A percentile compares a stretch with the other conserved stretches of the same genome.
phyloP scores from a whole-genome alignment of 352 stramenopile species.

The Pythium scleroteichum region DNA sequence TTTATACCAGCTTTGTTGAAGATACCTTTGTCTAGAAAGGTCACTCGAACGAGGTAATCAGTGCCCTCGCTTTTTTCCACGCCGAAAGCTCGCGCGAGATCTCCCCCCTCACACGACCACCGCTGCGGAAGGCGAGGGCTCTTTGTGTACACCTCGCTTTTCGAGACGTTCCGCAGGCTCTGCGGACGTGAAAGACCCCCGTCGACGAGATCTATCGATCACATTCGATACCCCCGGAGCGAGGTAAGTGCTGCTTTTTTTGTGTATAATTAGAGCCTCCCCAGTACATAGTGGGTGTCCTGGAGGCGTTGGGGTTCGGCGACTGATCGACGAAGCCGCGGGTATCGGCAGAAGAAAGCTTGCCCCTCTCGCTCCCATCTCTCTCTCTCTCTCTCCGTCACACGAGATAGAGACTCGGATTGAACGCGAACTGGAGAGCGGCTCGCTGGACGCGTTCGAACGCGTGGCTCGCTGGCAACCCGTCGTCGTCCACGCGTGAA shows the following conservation, averaged over 20 bases:
- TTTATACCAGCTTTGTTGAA: conserved; percentile 21
- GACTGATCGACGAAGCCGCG: conserved; percentile 31
- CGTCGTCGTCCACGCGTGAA: conserved; percentile 8
- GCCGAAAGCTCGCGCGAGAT: not conserved
- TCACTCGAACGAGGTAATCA: conserved; percentile 16
- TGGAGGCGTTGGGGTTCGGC: conserved; percentile 14
- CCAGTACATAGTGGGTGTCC: not conserved
- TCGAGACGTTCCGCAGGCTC: too few relatives aligned
- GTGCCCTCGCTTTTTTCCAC: not conserved
- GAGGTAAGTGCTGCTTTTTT: not conserved
- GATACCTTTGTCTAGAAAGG: conserved; percentile 6
- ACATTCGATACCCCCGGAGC: not conserved
- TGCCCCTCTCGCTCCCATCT: not conserved
- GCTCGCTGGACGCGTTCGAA: not conserved
- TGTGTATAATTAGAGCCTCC: conserved; percentile 15
- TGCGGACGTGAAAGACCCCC: too few relatives aligned
- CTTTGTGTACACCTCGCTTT: too few relatives aligned
- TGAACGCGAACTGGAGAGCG: conserved; percentile 3
- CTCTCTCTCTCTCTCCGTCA: not conserved
- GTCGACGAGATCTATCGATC: too few relatives aligned
- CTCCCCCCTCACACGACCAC: not conserved
- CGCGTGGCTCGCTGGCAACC: not conserved
- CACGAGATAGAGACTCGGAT: conserved; percentile 12
- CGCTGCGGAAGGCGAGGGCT: conserved; percentile 2
- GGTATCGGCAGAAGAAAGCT: conserved; percentile 24